Evolutionary conservation across 1,284 basidiomycete genomes (phyloP).

Genomic region (Hemileia vastatrix): DNA sequence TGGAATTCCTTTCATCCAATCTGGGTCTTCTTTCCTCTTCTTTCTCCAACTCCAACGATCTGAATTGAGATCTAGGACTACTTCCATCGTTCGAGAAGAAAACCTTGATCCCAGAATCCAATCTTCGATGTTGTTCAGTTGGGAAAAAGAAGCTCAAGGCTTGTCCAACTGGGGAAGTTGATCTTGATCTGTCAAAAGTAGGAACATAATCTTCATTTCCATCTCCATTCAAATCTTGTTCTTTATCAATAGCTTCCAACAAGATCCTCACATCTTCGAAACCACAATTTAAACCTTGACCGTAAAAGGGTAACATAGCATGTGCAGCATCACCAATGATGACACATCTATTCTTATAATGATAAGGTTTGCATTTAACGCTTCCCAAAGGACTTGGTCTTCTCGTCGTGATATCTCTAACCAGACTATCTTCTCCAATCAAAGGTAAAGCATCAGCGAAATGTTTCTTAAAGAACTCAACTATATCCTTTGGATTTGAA

Average conservation of each 20-base stretch:
- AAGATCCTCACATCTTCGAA: constrained; percentile 80
- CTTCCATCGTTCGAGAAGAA: constrained; percentile 49
- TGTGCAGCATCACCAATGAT: constrained; percentile 91
- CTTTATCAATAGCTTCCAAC: constrained; percentile 31
- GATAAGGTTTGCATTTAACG: constrained; percentile 56
- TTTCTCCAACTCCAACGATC: too few relatives aligned
- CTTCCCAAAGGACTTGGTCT: constrained; percentile 32
- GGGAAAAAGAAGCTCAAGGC: constrained; percentile 59
- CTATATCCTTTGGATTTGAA: constrained; percentile 22
- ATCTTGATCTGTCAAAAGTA: neutral
- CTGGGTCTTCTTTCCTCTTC: too few relatives aligned
- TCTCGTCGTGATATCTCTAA: constrained; percentile 46
- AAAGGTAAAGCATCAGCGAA: constrained; percentile 77
- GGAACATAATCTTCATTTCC: neutral
- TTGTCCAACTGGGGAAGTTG: constrained; percentile 55
- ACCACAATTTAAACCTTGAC: constrained; percentile 91
- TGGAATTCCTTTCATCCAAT: too few relatives aligned
- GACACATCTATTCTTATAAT: constrained; percentile 76
- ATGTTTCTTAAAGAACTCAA: constrained; percentile 68
- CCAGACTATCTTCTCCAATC: constrained; percentile 67
- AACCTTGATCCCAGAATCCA: neutral
- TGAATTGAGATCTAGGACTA: constrained; percentile 51
- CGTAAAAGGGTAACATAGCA: constrained; percentile 84
- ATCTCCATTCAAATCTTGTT: neutral
- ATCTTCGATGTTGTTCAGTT: constrained; percentile 46